Evolutionary conservation across 2,329 filamentous ascomycete species (phyloP).

Genomic region (Knufia petricola): DNA sequence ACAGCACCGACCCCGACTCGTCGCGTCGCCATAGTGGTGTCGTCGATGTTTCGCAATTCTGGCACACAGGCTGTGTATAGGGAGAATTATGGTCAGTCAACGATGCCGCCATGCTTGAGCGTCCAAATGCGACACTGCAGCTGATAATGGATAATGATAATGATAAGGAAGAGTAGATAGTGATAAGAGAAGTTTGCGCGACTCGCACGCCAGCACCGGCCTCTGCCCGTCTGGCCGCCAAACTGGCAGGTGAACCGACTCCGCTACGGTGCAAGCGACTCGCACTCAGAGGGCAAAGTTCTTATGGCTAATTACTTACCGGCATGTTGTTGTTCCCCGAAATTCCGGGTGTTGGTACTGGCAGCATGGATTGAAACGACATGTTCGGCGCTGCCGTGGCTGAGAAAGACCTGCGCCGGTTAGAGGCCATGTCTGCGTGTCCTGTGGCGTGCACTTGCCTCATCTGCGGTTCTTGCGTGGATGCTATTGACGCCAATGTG

Average conservation of each 20-base stretch:
- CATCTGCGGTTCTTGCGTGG: conserved; percentile 38
- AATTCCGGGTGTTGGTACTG: conserved; percentile 22
- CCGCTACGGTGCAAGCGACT: too few species aligned
- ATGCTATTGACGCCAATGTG: conserved; percentile 49
- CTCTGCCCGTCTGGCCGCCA: not conserved
- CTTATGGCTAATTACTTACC: too few species aligned
- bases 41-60: conserved; percentile 91
- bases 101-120: conserved; percentile 33
- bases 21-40: conserved; percentile 96
- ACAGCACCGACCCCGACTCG: conserved; percentile 88
- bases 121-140: not conserved
- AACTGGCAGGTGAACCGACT: conserved; percentile 3
- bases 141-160: too few species aligned
- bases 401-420: conserved; percentile 38
- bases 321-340: conserved; percentile 28
- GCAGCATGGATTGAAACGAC: conserved; percentile 22
- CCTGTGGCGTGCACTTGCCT: conserved; percentile 29
- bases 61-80: conserved; percentile 81
- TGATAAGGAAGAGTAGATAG: conserved; percentile 8
- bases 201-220: not conserved
- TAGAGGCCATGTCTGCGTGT: not conserved
- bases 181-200: not conserved
- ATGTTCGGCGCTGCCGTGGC: conserved; percentile 53
- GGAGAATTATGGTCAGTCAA: conserved; percentile 43
- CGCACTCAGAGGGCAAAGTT: too few species aligned